phyloP scores from a whole-genome alignment of 805 yeast species.

The Zygosaccharomyces siamensis region DNA sequence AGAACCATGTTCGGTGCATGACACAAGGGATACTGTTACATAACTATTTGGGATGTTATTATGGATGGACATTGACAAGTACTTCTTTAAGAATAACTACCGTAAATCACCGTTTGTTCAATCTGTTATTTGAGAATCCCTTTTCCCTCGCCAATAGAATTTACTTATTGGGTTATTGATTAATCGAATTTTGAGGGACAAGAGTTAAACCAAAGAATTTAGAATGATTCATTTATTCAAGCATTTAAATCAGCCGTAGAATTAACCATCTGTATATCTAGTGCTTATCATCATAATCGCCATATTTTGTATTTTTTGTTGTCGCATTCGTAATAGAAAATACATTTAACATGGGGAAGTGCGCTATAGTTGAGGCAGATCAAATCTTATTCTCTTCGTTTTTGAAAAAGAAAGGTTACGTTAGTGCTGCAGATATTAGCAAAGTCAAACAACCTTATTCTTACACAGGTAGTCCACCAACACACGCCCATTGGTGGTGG shows the following conservation, averaged over 20 bases:
- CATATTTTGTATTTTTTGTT: not conserved
- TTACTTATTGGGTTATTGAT: not conserved
- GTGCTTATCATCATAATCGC: not conserved
- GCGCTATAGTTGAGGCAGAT: not conserved
- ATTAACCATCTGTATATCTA: not conserved
- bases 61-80: not conserved
- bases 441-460: not conserved
- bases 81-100: not conserved
- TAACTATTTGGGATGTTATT: not conserved
- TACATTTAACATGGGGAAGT: conserved; percentile 1
- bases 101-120: not conserved
- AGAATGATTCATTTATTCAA: too few species aligned
- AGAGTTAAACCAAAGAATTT: too few species aligned
- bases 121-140: not conserved
- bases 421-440: not conserved
- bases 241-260: too few species aligned
- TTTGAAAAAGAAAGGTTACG: conserved; percentile 1
- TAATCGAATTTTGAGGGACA: too few species aligned
- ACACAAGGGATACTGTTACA: not conserved
- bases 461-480: not conserved
- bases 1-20: conserved; percentile 3
- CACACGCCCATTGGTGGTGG: conserved; percentile 5
- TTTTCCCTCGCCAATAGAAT: not conserved
- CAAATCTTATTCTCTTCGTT: not conserved
- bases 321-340: too few species aligned